phyloP scores from a whole-genome alignment of 106 monocot species.

The Platanthera guangdongensis region DNA sequence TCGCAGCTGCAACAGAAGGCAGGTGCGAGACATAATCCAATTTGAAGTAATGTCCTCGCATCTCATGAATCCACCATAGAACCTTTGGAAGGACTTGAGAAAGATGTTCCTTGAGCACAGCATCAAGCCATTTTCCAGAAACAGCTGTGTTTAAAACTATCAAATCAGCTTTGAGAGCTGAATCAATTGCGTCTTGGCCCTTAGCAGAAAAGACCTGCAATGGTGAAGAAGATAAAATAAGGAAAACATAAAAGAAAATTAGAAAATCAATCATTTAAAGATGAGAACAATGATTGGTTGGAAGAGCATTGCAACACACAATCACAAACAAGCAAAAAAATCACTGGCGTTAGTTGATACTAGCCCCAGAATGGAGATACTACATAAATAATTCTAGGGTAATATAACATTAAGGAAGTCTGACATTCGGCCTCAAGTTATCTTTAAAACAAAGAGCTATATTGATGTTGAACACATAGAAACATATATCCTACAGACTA shows the following conservation, averaged over 20 bases:
- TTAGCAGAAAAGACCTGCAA: constrained; percentile 55
- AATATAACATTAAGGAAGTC: not conserved
- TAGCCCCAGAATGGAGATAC: not conserved
- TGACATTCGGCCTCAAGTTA: not conserved
- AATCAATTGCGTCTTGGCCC: constrained; percentile 68
- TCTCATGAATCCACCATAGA: constrained; percentile 99
- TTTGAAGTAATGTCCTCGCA: constrained; percentile 98
- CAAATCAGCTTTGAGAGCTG: constrained; percentile 66
- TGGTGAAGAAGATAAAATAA: not conserved
- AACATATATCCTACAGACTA: not conserved
- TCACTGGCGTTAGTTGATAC: not conserved
- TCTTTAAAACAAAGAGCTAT: not conserved
- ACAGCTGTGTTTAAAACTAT: constrained; percentile 93
- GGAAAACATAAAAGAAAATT: not conserved
- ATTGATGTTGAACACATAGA: not conserved
- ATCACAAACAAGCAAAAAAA: not conserved
- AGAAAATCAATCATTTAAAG: not conserved
- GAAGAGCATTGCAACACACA: not conserved
- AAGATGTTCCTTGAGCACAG: constrained; percentile 56
- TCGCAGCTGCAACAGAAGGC: constrained; percentile 83
- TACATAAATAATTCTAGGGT: not conserved
- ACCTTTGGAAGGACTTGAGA: constrained; percentile 71
- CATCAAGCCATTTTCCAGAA: constrained; percentile 96
- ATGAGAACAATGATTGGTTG: not conserved
- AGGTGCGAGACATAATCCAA: constrained; percentile 91